Evolutionary conservation across 257 asterid genomes (phyloP).

Genomic region (Nicotiana tomentosiformis): DNA sequence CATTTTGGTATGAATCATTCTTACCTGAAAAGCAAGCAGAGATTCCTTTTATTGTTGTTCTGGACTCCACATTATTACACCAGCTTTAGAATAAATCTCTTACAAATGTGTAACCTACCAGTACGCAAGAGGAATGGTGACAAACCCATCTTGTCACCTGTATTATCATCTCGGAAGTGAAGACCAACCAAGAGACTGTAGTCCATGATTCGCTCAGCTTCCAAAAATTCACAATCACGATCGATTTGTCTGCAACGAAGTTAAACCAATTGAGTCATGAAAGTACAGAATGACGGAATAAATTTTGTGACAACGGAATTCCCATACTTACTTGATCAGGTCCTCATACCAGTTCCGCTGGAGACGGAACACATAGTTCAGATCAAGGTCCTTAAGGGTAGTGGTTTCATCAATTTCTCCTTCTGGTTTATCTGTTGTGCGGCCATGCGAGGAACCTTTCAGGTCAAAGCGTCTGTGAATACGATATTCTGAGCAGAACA

Average conservation of each 20-base stretch:
- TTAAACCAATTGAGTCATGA: neutral
- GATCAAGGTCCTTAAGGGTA: constrained; percentile 86
- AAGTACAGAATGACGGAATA: constrained; percentile 5
- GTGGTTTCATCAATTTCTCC: constrained; percentile 91
- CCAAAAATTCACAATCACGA: constrained; percentile 82
- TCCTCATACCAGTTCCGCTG: constrained; percentile 80
- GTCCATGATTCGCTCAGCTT: constrained; percentile 87
- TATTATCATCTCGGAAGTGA: constrained; percentile 80
- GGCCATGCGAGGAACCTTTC: constrained; percentile 95
- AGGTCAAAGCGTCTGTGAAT: constrained; percentile 87
- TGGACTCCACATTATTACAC: neutral
- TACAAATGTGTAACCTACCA: constrained; percentile 36
- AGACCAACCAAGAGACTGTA: constrained; percentile 93
- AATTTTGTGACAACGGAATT: neutral
- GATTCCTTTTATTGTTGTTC: constrained; percentile 12
- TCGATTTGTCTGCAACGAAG: constrained; percentile 66
- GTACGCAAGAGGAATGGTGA: constrained; percentile 76
- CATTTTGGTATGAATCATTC: constrained; percentile 66
- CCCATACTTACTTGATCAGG: constrained; percentile 62
- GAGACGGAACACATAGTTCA: constrained; percentile 63
- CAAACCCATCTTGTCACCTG: constrained; percentile 87
- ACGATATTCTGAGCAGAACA: constrained; percentile 93
- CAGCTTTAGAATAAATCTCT: neutral
- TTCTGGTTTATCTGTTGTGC: constrained; percentile 65
- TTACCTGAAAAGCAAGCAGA: constrained; percentile 43